A percentile compares a stretch with the other conserved stretches of the same genome.
Conservation (phyloP, 306 rosid species). For the Lotus japonicus region DNA sequence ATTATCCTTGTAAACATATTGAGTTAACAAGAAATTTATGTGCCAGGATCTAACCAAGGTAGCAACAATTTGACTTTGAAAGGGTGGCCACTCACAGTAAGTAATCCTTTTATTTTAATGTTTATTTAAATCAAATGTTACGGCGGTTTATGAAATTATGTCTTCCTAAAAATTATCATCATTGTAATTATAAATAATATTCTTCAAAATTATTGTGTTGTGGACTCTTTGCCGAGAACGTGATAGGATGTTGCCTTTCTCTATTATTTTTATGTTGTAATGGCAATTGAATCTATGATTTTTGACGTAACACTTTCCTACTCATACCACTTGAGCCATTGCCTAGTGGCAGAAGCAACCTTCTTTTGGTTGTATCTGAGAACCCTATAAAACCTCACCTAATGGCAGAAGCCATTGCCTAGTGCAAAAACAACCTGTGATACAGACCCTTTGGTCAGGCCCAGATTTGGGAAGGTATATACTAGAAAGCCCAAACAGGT, state of each 20-base stretch:
- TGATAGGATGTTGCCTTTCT: neutral
- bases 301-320: neutral
- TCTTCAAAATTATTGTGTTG: neutral
- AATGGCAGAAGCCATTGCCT: neutral
- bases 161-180: conserved; percentile 11
- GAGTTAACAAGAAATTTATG: conserved; percentile 25
- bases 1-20: conserved; percentile 7
- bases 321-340: neutral
- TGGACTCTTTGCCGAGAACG: neutral
- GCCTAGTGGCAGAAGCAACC: neutral
- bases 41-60: conserved; percentile 90
- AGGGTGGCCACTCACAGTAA: conserved; percentile 99
- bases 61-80: conserved; percentile 90
- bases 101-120: conserved; percentile 24
- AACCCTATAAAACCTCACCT: neutral
- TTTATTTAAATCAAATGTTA: neutral
- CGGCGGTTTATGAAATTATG: neutral
- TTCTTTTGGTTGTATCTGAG: neutral
- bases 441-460: no score
- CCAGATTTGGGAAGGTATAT: no score
- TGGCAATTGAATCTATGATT: neutral
- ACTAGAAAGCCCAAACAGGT: no score
- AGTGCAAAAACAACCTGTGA: neutral
- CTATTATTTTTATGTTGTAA: neutral
- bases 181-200: neutral